A percentile compares a stretch with the other conserved stretches of the same genome.
phyloP scores from a whole-genome alignment of 2,329 filamentous ascomycete genomes.

The Cladophialophora bantiana region DNA sequence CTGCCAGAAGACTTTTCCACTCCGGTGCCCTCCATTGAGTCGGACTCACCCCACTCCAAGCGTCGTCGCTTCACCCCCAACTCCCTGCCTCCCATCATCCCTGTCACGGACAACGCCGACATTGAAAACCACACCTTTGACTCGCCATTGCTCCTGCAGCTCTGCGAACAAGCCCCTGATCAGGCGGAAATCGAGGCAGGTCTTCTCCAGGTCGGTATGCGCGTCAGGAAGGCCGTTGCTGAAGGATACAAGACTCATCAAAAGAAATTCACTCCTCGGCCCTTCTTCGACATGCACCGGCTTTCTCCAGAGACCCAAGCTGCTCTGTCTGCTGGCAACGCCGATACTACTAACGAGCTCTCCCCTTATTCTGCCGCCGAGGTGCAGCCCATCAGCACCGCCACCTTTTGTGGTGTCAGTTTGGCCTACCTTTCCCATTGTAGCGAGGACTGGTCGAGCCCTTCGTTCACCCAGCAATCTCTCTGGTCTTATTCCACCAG shows the following conservation, averaged over 20 bases:
- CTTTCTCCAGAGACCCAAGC: conserved; percentile 40
- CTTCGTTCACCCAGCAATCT: conserved; percentile 49
- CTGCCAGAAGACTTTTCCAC: conserved; percentile 28
- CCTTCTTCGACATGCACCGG: conserved; percentile 37
- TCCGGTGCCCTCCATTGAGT: conserved; percentile 23
- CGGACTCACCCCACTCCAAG: conserved; percentile 46
- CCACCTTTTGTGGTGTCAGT: conserved; percentile 38
- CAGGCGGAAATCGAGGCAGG: conserved; percentile 70
- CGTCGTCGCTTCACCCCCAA: conserved; percentile 55
- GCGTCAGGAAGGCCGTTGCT: conserved; percentile 87
- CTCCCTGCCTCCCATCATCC: conserved; percentile 41
- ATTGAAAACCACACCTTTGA: conserved; percentile 37
- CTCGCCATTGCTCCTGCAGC: conserved; percentile 47
- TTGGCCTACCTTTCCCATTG: conserved; percentile 45
- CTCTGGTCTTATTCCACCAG: conserved; percentile 47
- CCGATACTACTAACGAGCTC: conserved; percentile 19
- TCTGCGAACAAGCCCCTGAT: conserved; percentile 48
- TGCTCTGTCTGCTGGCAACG: conserved; percentile 30
- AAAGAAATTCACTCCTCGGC: conserved; percentile 41
- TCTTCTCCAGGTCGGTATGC: conserved; percentile 92
- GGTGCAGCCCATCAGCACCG: conserved; percentile 60
- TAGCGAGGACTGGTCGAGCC: conserved; percentile 47
- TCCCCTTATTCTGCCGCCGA: conserved; percentile 52
- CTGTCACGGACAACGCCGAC: conserved; percentile 36
- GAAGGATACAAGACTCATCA: conserved; percentile 79